A percentile compares a stretch with the other conserved stretches of the same genome.
These are phyloP conservation scores for Bromus sterilis DNA, from an alignment of 176 grass and related monocot species.

Conservation along the genomic window DNA sequence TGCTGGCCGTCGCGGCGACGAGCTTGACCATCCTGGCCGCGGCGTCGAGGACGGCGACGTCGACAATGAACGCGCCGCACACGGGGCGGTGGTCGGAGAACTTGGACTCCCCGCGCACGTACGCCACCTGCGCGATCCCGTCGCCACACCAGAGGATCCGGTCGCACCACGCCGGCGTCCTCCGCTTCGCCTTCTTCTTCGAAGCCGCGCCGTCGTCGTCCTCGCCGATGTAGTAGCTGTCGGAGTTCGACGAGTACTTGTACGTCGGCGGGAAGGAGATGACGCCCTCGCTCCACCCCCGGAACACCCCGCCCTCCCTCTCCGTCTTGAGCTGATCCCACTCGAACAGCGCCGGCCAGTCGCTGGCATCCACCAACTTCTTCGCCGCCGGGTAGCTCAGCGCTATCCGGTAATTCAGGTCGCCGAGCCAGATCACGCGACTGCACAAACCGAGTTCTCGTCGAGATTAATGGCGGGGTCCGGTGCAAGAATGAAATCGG, in stretches of 20 bases:
- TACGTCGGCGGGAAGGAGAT: conserved; percentile 89
- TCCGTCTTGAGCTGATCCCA: conserved; percentile 93
- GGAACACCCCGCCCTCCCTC: conserved; percentile 66
- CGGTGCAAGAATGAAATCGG: not conserved
- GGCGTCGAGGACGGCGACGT: conserved; percentile 40
- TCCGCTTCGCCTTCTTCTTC: conserved; percentile 89
- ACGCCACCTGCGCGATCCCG: conserved; percentile 79
- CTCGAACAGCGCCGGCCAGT: conserved; percentile 77
- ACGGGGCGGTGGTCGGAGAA: conserved; percentile 92
- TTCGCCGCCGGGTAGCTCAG: conserved; percentile 66
- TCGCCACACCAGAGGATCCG: conserved; percentile 82
- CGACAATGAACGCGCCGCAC: conserved; percentile 57
- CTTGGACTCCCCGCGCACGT: conserved; percentile 79
- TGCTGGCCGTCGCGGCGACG: conserved; percentile 43
- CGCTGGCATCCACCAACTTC: conserved; percentile 55
- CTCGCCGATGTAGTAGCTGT: conserved; percentile 41
- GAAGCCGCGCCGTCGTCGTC: conserved; percentile 49
- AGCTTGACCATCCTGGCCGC: conserved; percentile 17
- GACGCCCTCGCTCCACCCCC: conserved; percentile 79
- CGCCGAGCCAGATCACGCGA: conserved; percentile 74
- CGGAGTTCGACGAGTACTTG: conserved; percentile 85
- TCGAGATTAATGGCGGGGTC: not conserved
- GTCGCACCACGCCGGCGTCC: conserved; percentile 97
- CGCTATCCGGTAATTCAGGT: conserved; percentile 81
- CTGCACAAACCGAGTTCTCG: conserved; percentile 11